Percentiles rank a stretch among this genome's conserved stretches.
These are phyloP conservation scores for Paspalum notatum DNA, from an alignment of 176 grass and related monocot genomes.

Conservation along the genomic window DNA sequence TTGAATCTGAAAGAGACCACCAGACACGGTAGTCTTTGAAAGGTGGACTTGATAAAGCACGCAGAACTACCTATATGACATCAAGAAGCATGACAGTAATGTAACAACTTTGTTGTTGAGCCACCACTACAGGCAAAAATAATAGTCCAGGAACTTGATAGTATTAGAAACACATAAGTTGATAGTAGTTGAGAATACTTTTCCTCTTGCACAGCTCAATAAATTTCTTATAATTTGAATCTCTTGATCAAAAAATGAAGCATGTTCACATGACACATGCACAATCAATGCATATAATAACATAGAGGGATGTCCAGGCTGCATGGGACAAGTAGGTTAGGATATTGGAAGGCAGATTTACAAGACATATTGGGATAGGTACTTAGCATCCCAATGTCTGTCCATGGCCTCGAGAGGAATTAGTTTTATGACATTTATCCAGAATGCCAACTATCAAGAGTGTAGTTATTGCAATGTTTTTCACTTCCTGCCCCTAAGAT, in stretches of 20 bases:
- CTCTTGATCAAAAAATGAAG: not conserved
- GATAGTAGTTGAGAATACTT: not conserved
- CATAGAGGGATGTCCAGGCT: not conserved
- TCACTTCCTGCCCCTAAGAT: not conserved
- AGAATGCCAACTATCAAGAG: not conserved
- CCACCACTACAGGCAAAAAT: constrained; percentile 26
- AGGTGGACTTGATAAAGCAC: constrained; percentile 72
- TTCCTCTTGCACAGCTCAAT: not conserved
- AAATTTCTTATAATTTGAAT: constrained; percentile 8
- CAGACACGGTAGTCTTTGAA: constrained; percentile 80
- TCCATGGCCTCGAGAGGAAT: not conserved
- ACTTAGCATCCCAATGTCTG: not conserved
- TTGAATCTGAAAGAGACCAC: constrained; percentile 99
- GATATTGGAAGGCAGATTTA: not conserved
- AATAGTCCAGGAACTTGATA: not conserved
- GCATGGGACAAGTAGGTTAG: not conserved
- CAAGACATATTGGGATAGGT: not conserved
- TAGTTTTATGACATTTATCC: not conserved
- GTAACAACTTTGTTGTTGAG: constrained; percentile 16
- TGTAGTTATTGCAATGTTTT: not conserved
- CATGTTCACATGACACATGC: not conserved
- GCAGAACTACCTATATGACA: constrained; percentile 63
- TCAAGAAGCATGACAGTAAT: constrained; percentile 35
- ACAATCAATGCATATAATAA: constrained; percentile 4
- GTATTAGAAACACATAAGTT: not conserved